phyloP scores from a whole-genome alignment of 2,329 filamentous ascomycete genomes.

The Alternaria sp. region DNA sequence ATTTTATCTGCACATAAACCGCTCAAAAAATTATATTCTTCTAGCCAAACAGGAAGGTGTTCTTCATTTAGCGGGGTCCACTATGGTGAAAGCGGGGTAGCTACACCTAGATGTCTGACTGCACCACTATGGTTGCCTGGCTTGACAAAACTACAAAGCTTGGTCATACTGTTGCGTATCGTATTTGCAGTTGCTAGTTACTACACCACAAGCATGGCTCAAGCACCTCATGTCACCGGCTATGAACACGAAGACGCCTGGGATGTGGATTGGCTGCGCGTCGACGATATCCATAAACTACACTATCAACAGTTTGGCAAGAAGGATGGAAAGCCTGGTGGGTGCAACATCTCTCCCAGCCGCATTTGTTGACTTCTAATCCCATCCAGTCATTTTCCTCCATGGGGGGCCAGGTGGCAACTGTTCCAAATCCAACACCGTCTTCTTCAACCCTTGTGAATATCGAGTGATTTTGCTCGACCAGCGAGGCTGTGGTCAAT shows the following conservation, averaged over 20 bases:
- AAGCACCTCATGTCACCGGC: constrained; percentile 26
- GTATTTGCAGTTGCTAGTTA: neutral
- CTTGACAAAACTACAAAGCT: neutral
- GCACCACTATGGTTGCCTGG: constrained; percentile 1
- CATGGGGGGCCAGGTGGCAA: constrained; percentile 57
- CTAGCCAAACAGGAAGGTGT: constrained; percentile 13
- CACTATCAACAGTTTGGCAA: constrained; percentile 54
- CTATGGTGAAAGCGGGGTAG: constrained; percentile 24
- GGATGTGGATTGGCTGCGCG: constrained; percentile 43
- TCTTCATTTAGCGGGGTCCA: constrained; percentile 11
- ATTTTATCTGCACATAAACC: neutral
- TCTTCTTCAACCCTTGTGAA: constrained; percentile 56
- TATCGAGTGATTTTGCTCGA: constrained; percentile 60
- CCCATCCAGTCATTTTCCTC: constrained; percentile 51
- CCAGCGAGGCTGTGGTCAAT: constrained; percentile 58
- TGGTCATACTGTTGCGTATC: neutral
- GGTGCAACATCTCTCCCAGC: neutral
- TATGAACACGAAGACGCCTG: constrained; percentile 49
- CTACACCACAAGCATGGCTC: constrained; percentile 16
- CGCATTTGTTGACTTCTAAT: neutral
- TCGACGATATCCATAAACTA: constrained; percentile 48
- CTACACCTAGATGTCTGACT: constrained; percentile 11
- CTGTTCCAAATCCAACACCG: constrained; percentile 48
- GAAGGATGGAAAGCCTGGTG: constrained; percentile 51
- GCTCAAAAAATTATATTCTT: neutral